Evolutionary conservation across 192 early-diverging fungal species (phyloP).

Genomic region (Dimargaris xerosporica): DNA sequence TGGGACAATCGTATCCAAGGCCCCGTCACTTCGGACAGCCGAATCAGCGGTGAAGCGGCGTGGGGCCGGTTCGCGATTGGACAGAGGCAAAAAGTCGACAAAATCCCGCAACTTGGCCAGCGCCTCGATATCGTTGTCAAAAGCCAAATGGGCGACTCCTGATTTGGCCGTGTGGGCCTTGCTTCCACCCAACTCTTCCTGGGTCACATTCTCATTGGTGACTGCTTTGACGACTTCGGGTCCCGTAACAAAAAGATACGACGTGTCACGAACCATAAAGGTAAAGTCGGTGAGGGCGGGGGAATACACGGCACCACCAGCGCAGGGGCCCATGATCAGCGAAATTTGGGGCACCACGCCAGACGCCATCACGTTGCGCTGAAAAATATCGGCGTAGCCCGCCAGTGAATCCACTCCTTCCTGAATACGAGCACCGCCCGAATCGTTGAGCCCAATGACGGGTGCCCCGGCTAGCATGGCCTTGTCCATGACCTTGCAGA

Average conservation of each 20-base stretch:
- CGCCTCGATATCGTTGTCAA: conserved; percentile 89
- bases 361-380: conserved; percentile 79
- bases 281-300: conserved; percentile 94
- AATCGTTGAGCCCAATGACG: conserved; percentile 90
- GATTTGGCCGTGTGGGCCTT: conserved; percentile 76
- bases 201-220: conserved; percentile 85
- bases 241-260: conserved; percentile 93
- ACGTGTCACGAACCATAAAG: conserved; percentile 92
- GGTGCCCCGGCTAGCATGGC: conserved; percentile 87
- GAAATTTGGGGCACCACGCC: conserved; percentile 94
- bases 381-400: conserved; percentile 94
- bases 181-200: conserved; percentile 90
- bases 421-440: conserved; percentile 94
- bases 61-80: conserved; percentile 56
- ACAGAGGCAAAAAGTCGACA: conserved; percentile 73
- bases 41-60: conserved; percentile 48
- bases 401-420: conserved; percentile 94
- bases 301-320: conserved; percentile 93
- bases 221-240: conserved; percentile 94
- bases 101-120: conserved; percentile 65
- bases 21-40: conserved; percentile 46
- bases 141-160: conserved; percentile 84
- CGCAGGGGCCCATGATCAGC: conserved; percentile 95
- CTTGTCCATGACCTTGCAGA: conserved; percentile 89
- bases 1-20: conserved; percentile 80